Evolutionary conservation across 148 eudicot genomes (phyloP), one percentile per base, ranked within the genome.

Genomic region (Rhododendron ovatum): DNA sequence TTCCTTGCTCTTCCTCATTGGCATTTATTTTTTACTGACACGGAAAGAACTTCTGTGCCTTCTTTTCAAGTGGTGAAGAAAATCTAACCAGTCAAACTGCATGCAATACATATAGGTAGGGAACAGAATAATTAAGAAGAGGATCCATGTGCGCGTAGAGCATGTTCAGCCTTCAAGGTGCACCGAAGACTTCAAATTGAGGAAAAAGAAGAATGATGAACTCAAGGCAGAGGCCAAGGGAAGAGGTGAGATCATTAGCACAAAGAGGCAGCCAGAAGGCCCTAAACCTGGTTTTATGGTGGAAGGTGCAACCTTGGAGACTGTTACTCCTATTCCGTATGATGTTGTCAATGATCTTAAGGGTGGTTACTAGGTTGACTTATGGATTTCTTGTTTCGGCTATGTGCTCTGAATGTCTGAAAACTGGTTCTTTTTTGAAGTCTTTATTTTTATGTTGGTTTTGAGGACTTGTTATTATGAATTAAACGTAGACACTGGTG

Each of bases 301-400:
- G 18, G 91, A 85, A 87, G 88, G 91, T 71, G 87, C 90, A 0
- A 90, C 90, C 2, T 41, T 90, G 84, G 92, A 90, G 87, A 90
- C 92, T 5, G 92, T 90, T 30, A 90, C 92, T 1, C 92, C 90
- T 47, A 90, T 90, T 35, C 92, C 92, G 0, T 90, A 90, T 48
- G 91, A 89, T 83, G 89, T 89, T 7, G 91, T 89, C 82, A 87
- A 89, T 77, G 91, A 89, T 61, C 88, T 89, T 18, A 89, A 89
- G 84, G 91, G 91, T 57, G 91, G 91, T 7, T 88, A 90, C 55
- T 90, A 81, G 78, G 86, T 33, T 76, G 17, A 9, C n/a, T 17
- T 74, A 5, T 8, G 37, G 13, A 48, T 50, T 71, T 33, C 26
- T 81, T 35, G 45, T 55, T 55, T 55, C 26, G 18, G 20, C 55